These are phyloP conservation scores for Papiliotrema terrestris DNA, from an alignment of 1,284 basidiomycete genomes.

Conservation along the genomic window DNA sequence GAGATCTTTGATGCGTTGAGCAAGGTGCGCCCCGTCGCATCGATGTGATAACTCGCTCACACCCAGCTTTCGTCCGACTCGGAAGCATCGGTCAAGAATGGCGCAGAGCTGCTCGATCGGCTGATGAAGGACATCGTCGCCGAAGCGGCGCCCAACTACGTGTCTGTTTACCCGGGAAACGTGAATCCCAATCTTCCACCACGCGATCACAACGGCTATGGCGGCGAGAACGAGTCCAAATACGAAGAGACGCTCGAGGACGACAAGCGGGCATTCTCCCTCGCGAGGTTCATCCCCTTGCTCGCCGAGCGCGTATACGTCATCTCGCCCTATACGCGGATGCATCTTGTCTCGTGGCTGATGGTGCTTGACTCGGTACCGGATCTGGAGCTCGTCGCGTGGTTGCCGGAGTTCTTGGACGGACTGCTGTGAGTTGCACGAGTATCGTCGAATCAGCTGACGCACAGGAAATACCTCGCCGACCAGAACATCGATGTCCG, in stretches of 20 bases:
- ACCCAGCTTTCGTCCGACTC: constrained; percentile 88
- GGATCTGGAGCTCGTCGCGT: constrained; percentile 89
- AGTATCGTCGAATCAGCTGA: neutral
- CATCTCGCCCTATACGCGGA: constrained; percentile 90
- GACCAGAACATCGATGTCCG: constrained; percentile 94
- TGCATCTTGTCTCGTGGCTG: constrained; percentile 96
- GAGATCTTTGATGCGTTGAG: constrained; percentile 95
- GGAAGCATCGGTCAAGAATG: constrained; percentile 96
- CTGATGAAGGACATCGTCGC: constrained; percentile 97
- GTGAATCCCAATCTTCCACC: constrained; percentile 28
- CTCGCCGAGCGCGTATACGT: constrained; percentile 92
- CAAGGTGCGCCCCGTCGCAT: constrained; percentile 79
- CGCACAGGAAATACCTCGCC: constrained; percentile 79
- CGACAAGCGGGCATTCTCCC: constrained; percentile 68
- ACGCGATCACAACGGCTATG: neutral
- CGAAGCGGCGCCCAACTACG: constrained; percentile 91
- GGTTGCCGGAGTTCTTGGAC: constrained; percentile 91
- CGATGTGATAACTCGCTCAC: neutral
- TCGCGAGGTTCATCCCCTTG: constrained; percentile 91
- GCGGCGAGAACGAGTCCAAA: neutral
- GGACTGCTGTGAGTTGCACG: constrained; percentile 71
- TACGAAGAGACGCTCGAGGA: constrained; percentile 45
- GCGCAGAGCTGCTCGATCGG: constrained; percentile 95
- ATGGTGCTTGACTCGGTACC: constrained; percentile 94
- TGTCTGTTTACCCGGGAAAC: constrained; percentile 69